Percentiles rank a stretch among this genome's conserved stretches.
These are phyloP conservation scores for Triticum monococcum DNA, from an alignment of 176 grass and related monocot species.

Conservation along the genomic window DNA sequence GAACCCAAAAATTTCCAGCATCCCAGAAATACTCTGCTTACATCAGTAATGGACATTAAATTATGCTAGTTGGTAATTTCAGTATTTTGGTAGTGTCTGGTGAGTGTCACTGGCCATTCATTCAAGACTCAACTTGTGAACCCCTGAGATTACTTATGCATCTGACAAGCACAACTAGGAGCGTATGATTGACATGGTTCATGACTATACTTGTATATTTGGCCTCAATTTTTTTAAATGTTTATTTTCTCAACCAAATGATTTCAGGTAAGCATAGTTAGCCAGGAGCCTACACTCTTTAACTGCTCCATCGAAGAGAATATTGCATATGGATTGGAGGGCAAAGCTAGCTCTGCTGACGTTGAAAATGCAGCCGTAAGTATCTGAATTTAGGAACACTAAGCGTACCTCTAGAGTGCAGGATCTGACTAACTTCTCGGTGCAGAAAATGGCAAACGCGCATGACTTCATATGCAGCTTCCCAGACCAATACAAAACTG, in stretches of 20 bases:
- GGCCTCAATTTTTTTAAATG: not conserved
- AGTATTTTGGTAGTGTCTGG: not conserved
- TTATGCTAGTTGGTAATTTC: not conserved
- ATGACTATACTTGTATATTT: not conserved
- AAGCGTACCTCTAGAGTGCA: not conserved
- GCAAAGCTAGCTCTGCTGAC: conserved; percentile 50
- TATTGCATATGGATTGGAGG: conserved; percentile 86
- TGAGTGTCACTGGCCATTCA: not conserved
- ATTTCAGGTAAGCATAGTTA: conserved; percentile 98
- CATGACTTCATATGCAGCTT: conserved; percentile 85
- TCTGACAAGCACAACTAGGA: not conserved
- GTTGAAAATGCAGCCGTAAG: conserved; percentile 87
- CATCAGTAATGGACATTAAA: not conserved
- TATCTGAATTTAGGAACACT: conserved; percentile 21
- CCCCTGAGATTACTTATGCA: conserved; percentile 20
- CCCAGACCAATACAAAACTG: conserved; percentile 83
- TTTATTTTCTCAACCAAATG: conserved; percentile 15
- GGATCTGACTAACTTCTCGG: not conserved
- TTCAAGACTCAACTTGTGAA: conserved; percentile 8
- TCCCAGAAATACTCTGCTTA: not conserved
- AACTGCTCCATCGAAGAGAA: conserved; percentile 98
- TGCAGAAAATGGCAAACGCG: conserved; percentile 98
- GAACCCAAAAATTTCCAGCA: not conserved
- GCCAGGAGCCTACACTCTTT: conserved; percentile 92
- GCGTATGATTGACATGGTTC: not conserved